Conservation (phyloP, 139 green algal species). For the Coccomyxa sp. region DNA sequence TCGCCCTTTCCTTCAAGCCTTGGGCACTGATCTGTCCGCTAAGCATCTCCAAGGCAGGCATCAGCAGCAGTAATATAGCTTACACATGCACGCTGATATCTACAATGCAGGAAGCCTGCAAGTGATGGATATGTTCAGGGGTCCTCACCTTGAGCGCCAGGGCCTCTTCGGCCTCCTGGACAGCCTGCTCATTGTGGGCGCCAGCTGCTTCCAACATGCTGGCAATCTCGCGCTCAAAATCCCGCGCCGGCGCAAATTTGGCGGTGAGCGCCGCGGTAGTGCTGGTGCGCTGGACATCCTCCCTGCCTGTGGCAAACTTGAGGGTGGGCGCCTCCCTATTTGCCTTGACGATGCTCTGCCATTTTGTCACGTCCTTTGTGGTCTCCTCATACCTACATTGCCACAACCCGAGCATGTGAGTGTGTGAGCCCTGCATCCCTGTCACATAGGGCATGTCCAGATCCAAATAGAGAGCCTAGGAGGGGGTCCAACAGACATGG, state of each 20-base stretch:
- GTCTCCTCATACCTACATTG: slow-evolving; percentile 67
- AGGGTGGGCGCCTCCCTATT: slow-evolving; percentile 91
- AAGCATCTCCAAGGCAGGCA: neutral
- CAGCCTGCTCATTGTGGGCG: slow-evolving; percentile 36
- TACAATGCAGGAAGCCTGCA: too few relatives aligned
- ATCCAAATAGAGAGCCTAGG: too few relatives aligned
- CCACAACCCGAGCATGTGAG: neutral
- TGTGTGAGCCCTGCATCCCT: too few relatives aligned
- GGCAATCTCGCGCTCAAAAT: slow-evolving; percentile 84
- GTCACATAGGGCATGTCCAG: too few relatives aligned
- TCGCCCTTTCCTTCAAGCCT: too few relatives aligned
- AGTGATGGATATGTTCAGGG: neutral
- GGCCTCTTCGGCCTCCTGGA: slow-evolving; percentile 65
- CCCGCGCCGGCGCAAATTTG: slow-evolving; percentile 31
- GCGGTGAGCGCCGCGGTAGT: slow-evolving; percentile 58
- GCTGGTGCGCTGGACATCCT: slow-evolving; percentile 21
- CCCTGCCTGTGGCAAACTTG: slow-evolving; percentile 51
- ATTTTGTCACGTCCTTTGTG: slow-evolving; percentile 79
- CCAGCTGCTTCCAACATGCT: slow-evolving; percentile 69
- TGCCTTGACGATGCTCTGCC: slow-evolving; percentile 87
- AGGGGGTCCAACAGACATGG: too few relatives aligned
- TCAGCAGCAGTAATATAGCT: neutral
- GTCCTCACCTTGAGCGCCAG: slow-evolving; percentile 56
- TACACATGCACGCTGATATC: too few relatives aligned
- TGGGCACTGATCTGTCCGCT: too few relatives aligned